A percentile compares a stretch with the other conserved stretches of the same genome.
Evolutionary conservation across 139 green algal species (phyloP).

Genomic region (Desmodesmus armatus): DNA sequence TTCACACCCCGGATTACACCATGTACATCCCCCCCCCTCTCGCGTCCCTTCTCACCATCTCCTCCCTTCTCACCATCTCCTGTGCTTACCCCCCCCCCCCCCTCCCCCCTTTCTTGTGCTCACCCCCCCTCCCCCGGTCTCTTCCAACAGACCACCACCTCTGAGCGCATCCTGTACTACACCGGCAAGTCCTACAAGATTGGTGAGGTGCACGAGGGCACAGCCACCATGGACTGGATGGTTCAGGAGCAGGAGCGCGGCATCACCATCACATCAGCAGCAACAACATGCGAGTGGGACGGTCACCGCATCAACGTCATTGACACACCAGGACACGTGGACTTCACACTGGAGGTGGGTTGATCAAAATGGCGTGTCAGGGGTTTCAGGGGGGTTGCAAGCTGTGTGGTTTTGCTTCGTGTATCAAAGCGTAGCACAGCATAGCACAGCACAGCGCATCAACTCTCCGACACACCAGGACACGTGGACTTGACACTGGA

Average conservation of each 20-base stretch:
- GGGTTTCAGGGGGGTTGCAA: neutral
- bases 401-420: neutral
- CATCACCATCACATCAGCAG: slow-evolving; percentile 99
- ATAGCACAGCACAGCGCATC: too few relatives aligned
- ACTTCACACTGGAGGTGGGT: slow-evolving; percentile 95
- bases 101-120: too few relatives aligned
- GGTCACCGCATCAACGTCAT: slow-evolving; percentile 99
- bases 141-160: slow-evolving; percentile 94
- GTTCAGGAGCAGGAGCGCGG: slow-evolving; percentile 94
- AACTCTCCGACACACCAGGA: neutral
- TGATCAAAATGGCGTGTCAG: neutral
- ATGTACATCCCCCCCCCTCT: too few relatives aligned
- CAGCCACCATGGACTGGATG: slow-evolving; percentile 99
- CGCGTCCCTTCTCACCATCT: too few relatives aligned
- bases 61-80: too few relatives aligned
- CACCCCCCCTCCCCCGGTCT: too few relatives aligned
- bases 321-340: slow-evolving; percentile 98
- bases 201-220: slow-evolving; percentile 99
- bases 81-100: too few relatives aligned
- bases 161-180: slow-evolving; percentile 99
- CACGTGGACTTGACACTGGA: neutral
- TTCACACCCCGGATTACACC: too few relatives aligned
- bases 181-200: slow-evolving; percentile 99
- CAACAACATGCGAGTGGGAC: slow-evolving; percentile 98
- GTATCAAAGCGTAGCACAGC: too few relatives aligned